These are phyloP conservation scores for Melanopsichium pennsylvanicum DNA, from an alignment of 1,284 basidiomycete species.

Conservation along the genomic window DNA sequence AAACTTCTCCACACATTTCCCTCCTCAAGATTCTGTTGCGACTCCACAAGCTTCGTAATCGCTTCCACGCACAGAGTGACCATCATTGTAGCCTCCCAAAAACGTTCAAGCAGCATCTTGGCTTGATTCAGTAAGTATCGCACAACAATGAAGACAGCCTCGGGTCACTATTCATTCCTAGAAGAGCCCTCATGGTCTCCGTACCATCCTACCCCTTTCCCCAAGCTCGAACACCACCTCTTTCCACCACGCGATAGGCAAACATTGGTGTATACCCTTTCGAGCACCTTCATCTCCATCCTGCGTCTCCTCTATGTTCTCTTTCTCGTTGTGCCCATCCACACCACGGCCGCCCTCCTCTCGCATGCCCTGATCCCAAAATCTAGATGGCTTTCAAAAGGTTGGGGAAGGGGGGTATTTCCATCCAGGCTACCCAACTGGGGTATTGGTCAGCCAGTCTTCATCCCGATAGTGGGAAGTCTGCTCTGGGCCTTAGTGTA, in stretches of 20 bases:
- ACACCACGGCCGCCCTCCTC: conserved; percentile 6
- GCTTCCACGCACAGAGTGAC: no score
- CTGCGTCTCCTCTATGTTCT: conserved; percentile 9
- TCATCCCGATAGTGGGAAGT: conserved; percentile 15
- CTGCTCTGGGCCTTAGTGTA: conserved; percentile 36
- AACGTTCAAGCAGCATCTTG: neutral
- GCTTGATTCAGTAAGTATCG: no score
- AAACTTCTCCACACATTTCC: no score
- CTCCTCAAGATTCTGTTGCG: no score
- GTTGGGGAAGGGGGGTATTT: conserved; percentile 1
- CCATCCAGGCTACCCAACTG: conserved; percentile 16
- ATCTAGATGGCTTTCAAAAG: neutral
- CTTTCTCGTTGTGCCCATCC: conserved; percentile 12
- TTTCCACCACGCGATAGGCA: conserved; percentile 20
- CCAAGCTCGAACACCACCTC: conserved; percentile 4
- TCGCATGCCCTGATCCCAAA: conserved; percentile 12
- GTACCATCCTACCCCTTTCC: conserved; percentile 19
- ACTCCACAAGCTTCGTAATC: no score
- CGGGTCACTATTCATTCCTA: conserved; percentile 18
- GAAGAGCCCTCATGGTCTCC: neutral
- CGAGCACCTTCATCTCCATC: neutral
- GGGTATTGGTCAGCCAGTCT: conserved; percentile 14
- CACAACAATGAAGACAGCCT: conserved; percentile 18
- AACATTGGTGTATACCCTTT: conserved; percentile 8
- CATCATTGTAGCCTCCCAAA: no score